Percentiles rank a stretch among this genome's conserved stretches.
phyloP scores from a whole-genome alignment of 2,329 filamentous ascomycete species.

The Aspergillus transmontanensis region DNA sequence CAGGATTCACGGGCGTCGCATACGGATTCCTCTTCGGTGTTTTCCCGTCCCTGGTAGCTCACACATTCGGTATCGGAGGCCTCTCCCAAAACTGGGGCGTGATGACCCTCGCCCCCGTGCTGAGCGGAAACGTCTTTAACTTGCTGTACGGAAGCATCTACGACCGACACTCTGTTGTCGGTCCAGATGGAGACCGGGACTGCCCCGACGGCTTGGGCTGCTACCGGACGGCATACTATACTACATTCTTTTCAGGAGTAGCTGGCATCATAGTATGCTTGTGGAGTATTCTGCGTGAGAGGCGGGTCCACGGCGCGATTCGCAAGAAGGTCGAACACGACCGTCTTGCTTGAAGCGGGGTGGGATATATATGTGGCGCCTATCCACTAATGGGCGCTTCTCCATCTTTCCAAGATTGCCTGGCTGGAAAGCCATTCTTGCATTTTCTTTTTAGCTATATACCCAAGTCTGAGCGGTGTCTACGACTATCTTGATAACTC shows the following conservation, averaged over 20 bases:
- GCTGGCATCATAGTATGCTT: slow-evolving; percentile 70
- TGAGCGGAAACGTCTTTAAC: slow-evolving; percentile 91
- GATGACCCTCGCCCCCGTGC: slow-evolving; percentile 85
- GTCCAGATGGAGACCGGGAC: slow-evolving; percentile 68
- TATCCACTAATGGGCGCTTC: not conserved
- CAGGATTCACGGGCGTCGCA: slow-evolving; percentile 78
- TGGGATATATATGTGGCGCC: not conserved
- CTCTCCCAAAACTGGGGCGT: slow-evolving; percentile 95
- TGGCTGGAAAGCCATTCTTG: not conserved
- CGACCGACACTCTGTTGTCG: slow-evolving; percentile 74
- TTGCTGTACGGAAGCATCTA: slow-evolving; percentile 84
- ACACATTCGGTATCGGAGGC: slow-evolving; percentile 86
- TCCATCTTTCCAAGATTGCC: not conserved
- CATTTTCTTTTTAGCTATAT: not conserved
- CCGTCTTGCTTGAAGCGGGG: slow-evolving; percentile 31
- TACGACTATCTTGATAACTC: not conserved
- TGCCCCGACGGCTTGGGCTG: slow-evolving; percentile 79
- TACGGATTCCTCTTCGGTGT: slow-evolving; percentile 96
- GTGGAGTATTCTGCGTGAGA: slow-evolving; percentile 51
- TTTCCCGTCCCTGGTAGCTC: slow-evolving; percentile 84
- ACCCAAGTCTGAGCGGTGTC: not conserved
- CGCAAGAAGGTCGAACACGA: slow-evolving; percentile 35
- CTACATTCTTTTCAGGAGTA: slow-evolving; percentile 73
- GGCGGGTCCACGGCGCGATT: slow-evolving; percentile 27
- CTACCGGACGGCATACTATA: slow-evolving; percentile 77